These are phyloP conservation scores for Jackrogersella minutella DNA, from an alignment of 495 filamentous ascomycete genomes.

Conservation along the genomic window DNA sequence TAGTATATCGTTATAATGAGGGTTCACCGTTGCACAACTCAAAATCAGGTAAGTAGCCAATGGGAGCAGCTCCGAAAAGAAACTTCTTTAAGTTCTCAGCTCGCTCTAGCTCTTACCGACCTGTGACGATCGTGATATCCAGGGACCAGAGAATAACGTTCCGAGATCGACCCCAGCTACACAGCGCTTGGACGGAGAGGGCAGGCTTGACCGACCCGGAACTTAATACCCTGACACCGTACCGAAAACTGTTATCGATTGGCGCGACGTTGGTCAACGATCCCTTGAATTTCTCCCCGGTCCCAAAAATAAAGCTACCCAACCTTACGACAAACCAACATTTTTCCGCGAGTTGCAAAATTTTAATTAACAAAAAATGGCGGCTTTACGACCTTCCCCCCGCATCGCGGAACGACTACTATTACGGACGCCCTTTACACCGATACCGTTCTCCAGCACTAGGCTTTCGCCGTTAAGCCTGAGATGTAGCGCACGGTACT, in stretches of 20 bases:
- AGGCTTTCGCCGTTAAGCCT: constrained; percentile 9
- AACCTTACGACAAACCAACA: constrained; percentile 8
- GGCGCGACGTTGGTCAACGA: constrained; percentile 17
- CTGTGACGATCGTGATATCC: constrained; percentile 41
- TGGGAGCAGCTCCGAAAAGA: constrained; percentile 2
- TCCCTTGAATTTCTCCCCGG: constrained; percentile 36
- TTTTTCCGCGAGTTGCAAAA: neutral
- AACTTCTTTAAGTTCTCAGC: constrained; percentile 3
- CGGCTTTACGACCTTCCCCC: constrained; percentile 19
- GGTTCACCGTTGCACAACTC: constrained; percentile 3
- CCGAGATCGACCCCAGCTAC: constrained; percentile 17
- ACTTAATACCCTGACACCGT: constrained; percentile 31
- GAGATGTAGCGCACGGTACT: constrained; percentile 33
- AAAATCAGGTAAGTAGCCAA: constrained; percentile 13
- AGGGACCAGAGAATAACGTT: constrained; percentile 16
- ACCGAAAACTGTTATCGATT: constrained; percentile 29
- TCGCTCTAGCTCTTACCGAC: neutral
- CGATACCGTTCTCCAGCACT: neutral
- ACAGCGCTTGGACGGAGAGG: constrained; percentile 20
- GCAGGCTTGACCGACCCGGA: constrained; percentile 20
- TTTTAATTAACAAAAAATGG: constrained; percentile 16
- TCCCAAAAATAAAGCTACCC: constrained; percentile 19
- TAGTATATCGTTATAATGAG: constrained; percentile 19
- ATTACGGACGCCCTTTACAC: constrained; percentile 18
- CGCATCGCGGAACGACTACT: constrained; percentile 18